These are phyloP conservation scores for Thermothelomyces thermophilus DNA, from an alignment of 2,329 filamentous ascomycete species.

Conservation along the genomic window DNA sequence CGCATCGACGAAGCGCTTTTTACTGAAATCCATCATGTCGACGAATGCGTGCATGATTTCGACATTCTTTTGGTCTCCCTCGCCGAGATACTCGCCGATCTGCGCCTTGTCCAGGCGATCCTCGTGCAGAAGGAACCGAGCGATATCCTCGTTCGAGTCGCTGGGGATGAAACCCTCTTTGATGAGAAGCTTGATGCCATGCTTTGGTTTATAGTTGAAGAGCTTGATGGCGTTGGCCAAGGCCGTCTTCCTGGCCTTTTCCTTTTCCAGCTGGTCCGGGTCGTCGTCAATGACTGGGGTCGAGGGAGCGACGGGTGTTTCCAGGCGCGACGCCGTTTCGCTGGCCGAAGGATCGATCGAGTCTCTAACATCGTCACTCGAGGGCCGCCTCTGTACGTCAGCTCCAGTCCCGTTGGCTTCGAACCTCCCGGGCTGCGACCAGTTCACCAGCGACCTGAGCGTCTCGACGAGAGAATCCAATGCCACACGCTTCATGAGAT, in stretches of 20 bases:
- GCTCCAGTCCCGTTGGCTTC: slow-evolving; percentile 49
- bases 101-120: slow-evolving; percentile 85
- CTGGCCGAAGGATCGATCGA: slow-evolving; percentile 67
- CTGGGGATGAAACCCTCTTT: slow-evolving; percentile 82
- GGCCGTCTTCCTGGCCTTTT: slow-evolving; percentile 89
- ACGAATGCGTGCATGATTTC: slow-evolving; percentile 99
- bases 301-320: slow-evolving; percentile 53
- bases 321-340: slow-evolving; percentile 55
- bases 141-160: slow-evolving; percentile 73
- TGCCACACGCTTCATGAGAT: slow-evolving; percentile 82
- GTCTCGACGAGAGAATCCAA: slow-evolving; percentile 85
- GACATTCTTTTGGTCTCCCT: slow-evolving; percentile 88
- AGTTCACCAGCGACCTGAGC: slow-evolving; percentile 82
- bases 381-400: slow-evolving; percentile 47
- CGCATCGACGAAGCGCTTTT: slow-evolving; percentile 87
- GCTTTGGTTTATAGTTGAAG: slow-evolving; percentile 98
- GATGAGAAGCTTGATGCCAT: slow-evolving; percentile 77
- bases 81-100: slow-evolving; percentile 89
- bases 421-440: slow-evolving; percentile 63
- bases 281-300: slow-evolving; percentile 78
- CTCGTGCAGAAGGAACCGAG: slow-evolving; percentile 71
- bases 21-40: slow-evolving; percentile 87
- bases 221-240: slow-evolving; percentile 79
- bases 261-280: slow-evolving; percentile 86
- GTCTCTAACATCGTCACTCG: slow-evolving; percentile 52